Percentiles rank a stretch among this genome's conserved stretches.
phyloP scores from a whole-genome alignment of 1,139 yeast genomes.

The Casaregolazyma suthepensis region DNA sequence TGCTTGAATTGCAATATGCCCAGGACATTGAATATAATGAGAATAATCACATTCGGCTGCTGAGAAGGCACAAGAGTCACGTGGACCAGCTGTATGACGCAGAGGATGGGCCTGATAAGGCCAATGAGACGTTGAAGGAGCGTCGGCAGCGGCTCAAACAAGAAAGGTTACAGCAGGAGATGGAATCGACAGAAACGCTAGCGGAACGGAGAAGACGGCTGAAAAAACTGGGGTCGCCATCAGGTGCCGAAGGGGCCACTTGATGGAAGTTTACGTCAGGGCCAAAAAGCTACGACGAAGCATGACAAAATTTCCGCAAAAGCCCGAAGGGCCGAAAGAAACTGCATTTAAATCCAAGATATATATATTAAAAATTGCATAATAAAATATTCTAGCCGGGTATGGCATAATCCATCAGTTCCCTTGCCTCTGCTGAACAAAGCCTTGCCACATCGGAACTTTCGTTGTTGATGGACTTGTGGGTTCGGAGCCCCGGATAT shows the following conservation, averaged over 20 bases:
- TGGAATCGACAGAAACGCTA: constrained; percentile 26
- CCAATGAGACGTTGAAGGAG: constrained; percentile 27
- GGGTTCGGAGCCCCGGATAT: not conserved
- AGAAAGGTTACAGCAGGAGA: constrained; percentile 14
- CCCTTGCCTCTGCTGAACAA: no score
- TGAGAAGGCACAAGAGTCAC: constrained; percentile 9
- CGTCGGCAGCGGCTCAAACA: constrained; percentile 27
- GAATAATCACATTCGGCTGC: constrained; percentile 20
- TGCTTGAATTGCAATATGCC: constrained; percentile 31
- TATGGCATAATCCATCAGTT: not conserved
- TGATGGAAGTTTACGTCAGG: not conserved
- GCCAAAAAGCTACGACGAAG: not conserved
- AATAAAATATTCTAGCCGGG: not conserved
- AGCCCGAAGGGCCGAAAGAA: not conserved
- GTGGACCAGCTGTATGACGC: not conserved
- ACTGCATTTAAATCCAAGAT: not conserved
- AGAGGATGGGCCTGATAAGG: constrained; percentile 3
- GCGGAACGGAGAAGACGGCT: constrained; percentile 32
- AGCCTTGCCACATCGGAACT: no score
- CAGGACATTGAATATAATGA: constrained; percentile 30
- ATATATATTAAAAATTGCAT: not conserved
- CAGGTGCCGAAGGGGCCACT: not conserved
- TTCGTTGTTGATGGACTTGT: not conserved
- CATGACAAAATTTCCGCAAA: not conserved
- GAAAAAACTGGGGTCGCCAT: constrained; percentile 15